A percentile compares a stretch with the other conserved stretches of the same genome.
These are phyloP conservation scores for Purpureocillium takamizusanense DNA, from an alignment of 2,329 filamentous ascomycete species.

Conservation along the genomic window DNA sequence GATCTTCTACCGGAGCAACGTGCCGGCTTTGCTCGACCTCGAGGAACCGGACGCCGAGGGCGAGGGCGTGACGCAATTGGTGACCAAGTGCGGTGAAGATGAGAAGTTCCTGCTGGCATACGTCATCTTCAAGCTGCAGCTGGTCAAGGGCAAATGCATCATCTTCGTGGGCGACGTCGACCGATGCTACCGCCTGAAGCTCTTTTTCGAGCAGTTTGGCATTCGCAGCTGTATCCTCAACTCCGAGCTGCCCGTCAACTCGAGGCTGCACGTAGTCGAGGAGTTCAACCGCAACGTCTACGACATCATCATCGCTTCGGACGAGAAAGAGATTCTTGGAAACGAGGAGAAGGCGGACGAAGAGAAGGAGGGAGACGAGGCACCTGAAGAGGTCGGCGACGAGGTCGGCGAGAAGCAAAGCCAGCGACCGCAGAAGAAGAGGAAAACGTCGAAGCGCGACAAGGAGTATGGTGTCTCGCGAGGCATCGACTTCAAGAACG, in stretches of 20 bases:
- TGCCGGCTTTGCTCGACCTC: conserved; percentile 71
- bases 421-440: conserved; percentile 18
- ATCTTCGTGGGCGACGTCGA: conserved; percentile 75
- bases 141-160: conserved; percentile 83
- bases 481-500: conserved; percentile 90
- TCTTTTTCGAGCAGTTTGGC: conserved; percentile 95
- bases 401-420: conserved; percentile 14
- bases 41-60: conserved; percentile 73
- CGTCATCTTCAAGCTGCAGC: conserved; percentile 87
- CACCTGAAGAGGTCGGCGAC: conserved; percentile 22
- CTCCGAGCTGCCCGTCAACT: conserved; percentile 88
- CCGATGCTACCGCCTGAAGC: conserved; percentile 79
- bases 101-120: conserved; percentile 93
- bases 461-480: conserved; percentile 92
- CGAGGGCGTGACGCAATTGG: conserved; percentile 74
- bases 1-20: conserved; percentile 62
- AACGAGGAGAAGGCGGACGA: conserved; percentile 40
- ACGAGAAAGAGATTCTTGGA: conserved; percentile 79
- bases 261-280: conserved; percentile 85
- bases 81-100: conserved; percentile 86
- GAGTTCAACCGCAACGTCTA: conserved; percentile 97
- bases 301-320: conserved; percentile 94
- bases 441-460: conserved; percentile 52
- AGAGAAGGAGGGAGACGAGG: conserved; percentile 32
- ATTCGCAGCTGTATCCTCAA: conserved; percentile 91